These are phyloP conservation scores for Puya raimondii DNA, from an alignment of 176 grass and related monocot species.

Conservation along the genomic window DNA sequence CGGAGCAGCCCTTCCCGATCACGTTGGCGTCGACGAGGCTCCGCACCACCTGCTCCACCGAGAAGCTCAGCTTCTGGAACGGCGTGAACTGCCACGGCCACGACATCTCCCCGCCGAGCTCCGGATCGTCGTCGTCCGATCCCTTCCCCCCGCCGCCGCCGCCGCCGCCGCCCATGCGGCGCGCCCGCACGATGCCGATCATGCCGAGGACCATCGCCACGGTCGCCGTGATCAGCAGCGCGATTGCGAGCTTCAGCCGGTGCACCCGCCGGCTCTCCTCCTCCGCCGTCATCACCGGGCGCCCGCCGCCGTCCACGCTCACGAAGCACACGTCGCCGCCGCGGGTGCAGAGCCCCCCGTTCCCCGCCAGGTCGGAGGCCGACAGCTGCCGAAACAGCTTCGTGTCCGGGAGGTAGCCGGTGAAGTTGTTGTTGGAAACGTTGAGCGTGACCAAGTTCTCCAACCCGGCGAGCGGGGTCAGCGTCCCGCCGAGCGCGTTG, in stretches of 20 bases:
- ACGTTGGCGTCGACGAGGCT: constrained; percentile 76
- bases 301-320: constrained; percentile 37
- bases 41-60: constrained; percentile 74
- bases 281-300: constrained; percentile 23
- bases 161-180: constrained; percentile 20
- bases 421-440: constrained; percentile 92
- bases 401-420: constrained; percentile 88
- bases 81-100: constrained; percentile 99
- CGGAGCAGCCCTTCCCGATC: constrained; percentile 88
- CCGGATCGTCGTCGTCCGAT: constrained; percentile 25
- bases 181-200: constrained; percentile 57
- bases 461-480: constrained; percentile 46
- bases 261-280: constrained; percentile 43
- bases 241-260: constrained; percentile 67
- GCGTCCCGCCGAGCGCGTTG: constrained; percentile 54
- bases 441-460: constrained; percentile 89
- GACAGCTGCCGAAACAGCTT: constrained; percentile 90
- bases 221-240: constrained; percentile 64
- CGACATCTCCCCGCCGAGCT: constrained; percentile 44
- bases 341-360: constrained; percentile 67
- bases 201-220: constrained; percentile 83
- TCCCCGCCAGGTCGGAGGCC: constrained; percentile 49
- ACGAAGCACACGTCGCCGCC: constrained; percentile 93
- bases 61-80: constrained; percentile 96
- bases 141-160: constrained; percentile 17